These are phyloP conservation scores for Picea glauca DNA, from an alignment of 75 land plant genomes.

Conservation along the genomic window DNA sequence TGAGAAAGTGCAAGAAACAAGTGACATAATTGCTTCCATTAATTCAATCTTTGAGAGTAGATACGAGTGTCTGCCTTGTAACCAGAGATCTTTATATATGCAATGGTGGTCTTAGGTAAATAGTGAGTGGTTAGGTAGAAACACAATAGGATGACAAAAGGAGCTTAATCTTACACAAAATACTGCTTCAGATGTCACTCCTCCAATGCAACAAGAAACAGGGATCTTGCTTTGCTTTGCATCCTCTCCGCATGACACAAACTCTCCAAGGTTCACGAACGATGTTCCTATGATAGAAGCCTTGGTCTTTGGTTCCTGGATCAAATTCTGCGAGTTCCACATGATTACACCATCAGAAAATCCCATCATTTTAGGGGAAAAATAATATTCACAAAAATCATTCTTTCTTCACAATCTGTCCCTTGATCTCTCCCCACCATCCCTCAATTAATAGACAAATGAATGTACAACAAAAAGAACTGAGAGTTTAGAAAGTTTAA, in stretches of 20 bases:
- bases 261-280: conserved; percentile 58
- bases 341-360: conserved; percentile 1
- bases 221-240: conserved; percentile 28
- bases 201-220: conserved; percentile 30
- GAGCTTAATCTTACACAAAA: conserved; percentile 24
- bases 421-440: conserved; percentile 4
- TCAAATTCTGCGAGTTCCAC: conserved; percentile 30
- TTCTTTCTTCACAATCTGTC: conserved; percentile 3
- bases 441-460: neutral
- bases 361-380: neutral
- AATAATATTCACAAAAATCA: neutral
- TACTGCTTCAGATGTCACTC: conserved; percentile 17
- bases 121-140: neutral
- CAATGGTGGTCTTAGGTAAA: neutral
- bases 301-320: conserved; percentile 46
- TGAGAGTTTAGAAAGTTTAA: no score
- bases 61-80: neutral
- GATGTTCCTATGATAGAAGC: conserved; percentile 44
- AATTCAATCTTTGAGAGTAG: conserved; percentile 3
- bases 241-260: conserved; percentile 27
- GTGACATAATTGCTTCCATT: neutral
- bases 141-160: neutral
- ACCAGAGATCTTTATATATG: neutral
- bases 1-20: neutral
- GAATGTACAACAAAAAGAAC: no score